phyloP scores from a whole-genome alignment of 2,329 filamentous ascomycete genomes.

The Zymoseptoria ardabiliae region DNA sequence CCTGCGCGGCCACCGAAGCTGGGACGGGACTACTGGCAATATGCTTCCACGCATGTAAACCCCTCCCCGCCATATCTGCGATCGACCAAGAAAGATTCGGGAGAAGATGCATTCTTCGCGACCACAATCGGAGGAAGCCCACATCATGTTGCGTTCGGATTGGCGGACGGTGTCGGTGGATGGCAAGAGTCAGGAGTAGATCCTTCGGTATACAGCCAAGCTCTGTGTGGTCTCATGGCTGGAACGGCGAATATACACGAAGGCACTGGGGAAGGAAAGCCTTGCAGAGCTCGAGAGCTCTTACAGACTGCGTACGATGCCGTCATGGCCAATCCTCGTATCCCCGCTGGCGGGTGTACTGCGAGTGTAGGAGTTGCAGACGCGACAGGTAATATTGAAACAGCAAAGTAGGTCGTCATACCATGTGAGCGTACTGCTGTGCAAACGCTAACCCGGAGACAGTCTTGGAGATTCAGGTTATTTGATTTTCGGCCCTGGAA shows the following conservation, averaged over 20 bases:
- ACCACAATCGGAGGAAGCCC: constrained; percentile 61
- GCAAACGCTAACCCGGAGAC: neutral
- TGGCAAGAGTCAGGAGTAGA: constrained; percentile 92
- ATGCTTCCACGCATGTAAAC: constrained; percentile 26
- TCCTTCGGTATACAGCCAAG: constrained; percentile 90
- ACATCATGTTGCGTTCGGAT: constrained; percentile 69
- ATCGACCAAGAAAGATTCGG: constrained; percentile 57
- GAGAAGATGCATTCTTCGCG: constrained; percentile 95
- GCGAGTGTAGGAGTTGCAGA: constrained; percentile 78
- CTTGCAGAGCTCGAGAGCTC: constrained; percentile 51
- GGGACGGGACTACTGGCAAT: constrained; percentile 37
- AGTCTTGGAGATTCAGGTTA: constrained; percentile 88
- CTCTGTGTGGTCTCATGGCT: constrained; percentile 89
- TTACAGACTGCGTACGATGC: constrained; percentile 80
- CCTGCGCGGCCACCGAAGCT: constrained; percentile 41
- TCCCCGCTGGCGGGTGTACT: constrained; percentile 82
- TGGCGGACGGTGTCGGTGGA: constrained; percentile 91
- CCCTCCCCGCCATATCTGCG: constrained; percentile 42
- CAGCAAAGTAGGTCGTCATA: constrained; percentile 60
- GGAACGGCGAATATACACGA: constrained; percentile 37
- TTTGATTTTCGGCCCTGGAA: constrained; percentile 75
- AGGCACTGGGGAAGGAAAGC: constrained; percentile 18
- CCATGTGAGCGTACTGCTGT: constrained; percentile 1
- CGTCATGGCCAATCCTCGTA: constrained; percentile 63
- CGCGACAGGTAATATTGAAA: constrained; percentile 66